Percentiles rank a stretch among this genome's conserved stretches.
Conservation (phyloP, 208 protist species). For the Entamoeba histolytica region DNA sequence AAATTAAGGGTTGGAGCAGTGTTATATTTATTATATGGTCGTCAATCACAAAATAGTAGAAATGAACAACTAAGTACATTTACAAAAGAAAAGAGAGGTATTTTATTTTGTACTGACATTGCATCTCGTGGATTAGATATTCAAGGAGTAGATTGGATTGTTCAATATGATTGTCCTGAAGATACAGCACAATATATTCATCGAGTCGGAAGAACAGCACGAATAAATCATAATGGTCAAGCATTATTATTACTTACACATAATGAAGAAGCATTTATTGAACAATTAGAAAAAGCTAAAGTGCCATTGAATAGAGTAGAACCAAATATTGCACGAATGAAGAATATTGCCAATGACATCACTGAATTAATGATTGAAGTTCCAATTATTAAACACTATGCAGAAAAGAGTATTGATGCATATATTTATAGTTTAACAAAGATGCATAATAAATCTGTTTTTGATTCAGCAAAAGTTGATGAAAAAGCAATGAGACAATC, state of each 20-base stretch:
- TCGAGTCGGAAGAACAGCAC: slow-evolving; percentile 46
- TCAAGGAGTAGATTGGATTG: slow-evolving; percentile 53
- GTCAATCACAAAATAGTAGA: slow-evolving; percentile 14
- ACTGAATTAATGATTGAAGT: neutral
- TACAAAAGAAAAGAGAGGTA: neutral
- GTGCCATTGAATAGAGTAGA: neutral
- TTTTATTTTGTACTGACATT: slow-evolving; percentile 55
- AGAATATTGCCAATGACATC: neutral
- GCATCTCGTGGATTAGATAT: slow-evolving; percentile 57
- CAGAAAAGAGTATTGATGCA: neutral
- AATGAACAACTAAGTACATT: neutral
- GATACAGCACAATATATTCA: slow-evolving; percentile 53
- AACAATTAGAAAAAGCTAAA: neutral
- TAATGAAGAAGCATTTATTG: slow-evolving; percentile 34
- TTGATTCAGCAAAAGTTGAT: neutral
- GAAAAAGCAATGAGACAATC: neutral
- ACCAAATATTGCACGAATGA: neutral
- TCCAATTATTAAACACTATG: neutral
- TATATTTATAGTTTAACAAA: neutral
- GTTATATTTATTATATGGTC: slow-evolving; percentile 44
- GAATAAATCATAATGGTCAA: slow-evolving; percentile 38
- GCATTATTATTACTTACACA: slow-evolving; percentile 37
- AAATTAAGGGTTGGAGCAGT: slow-evolving; percentile 40
- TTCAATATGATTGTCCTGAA: slow-evolving; percentile 41
- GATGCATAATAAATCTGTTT: neutral